phyloP scores from a whole-genome alignment of 805 yeast species.

The Debaryomyces castellii region DNA sequence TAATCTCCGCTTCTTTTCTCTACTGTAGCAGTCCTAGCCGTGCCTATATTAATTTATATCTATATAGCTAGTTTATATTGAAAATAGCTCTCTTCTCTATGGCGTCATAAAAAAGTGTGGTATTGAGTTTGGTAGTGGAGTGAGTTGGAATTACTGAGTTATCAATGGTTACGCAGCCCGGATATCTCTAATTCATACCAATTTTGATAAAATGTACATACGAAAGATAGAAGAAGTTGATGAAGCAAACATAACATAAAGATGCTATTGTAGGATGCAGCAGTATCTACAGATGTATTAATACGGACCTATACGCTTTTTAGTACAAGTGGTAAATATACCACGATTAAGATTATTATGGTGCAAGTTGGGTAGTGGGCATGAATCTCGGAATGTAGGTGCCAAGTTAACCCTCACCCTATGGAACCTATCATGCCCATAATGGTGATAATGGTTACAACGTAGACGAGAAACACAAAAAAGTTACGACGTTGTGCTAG shows the following conservation, averaged over 20 bases:
- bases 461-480: background rate
- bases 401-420: background rate
- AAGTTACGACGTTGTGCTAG: background rate
- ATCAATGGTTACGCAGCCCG: conserved; percentile 2
- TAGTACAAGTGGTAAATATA: too few species aligned
- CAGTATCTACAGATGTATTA: too few species aligned
- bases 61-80: background rate
- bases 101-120: conserved; percentile 1
- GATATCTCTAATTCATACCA: background rate
- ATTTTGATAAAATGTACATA: background rate
- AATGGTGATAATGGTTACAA: background rate
- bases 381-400: background rate
- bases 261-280: too few species aligned
- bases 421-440: too few species aligned
- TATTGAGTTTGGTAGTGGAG: conserved; percentile 1
- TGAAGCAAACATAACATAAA: background rate
- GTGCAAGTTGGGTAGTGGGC: background rate
- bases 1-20: background rate
- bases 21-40: background rate
- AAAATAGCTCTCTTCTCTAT: background rate
- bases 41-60: background rate
- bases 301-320: too few species aligned
- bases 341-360: background rate
- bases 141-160: conserved; percentile 2
- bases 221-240: background rate